Conservation (phyloP, 306 rosid species). For the Sphenostylis stenocarpa region DNA sequence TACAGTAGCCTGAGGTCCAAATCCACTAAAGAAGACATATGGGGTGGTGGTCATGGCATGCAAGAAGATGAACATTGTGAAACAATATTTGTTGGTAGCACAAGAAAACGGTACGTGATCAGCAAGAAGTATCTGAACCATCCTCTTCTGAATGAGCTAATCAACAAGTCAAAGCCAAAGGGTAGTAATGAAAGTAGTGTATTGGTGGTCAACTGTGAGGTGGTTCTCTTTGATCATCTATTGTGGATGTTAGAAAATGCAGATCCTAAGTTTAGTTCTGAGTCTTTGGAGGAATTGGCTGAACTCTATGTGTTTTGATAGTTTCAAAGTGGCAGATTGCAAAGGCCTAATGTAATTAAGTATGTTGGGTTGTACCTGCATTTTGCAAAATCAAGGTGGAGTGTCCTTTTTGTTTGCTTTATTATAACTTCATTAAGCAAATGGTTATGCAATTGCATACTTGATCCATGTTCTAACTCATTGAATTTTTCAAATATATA, state of each 20-base stretch:
- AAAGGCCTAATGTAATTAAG: background rate
- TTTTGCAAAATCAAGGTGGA: constrained; percentile 26
- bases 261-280: constrained; percentile 68
- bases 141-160: constrained; percentile 70
- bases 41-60: constrained; percentile 29
- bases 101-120: constrained; percentile 70
- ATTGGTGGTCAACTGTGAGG: constrained; percentile 73
- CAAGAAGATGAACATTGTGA: constrained; percentile 37
- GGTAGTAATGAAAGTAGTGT: constrained; percentile 27
- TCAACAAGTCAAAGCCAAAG: constrained; percentile 57
- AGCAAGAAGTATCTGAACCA: constrained; percentile 63
- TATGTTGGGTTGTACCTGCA: constrained; percentile 8
- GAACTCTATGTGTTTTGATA: constrained; percentile 70
- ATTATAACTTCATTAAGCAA: background rate
- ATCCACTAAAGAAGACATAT: constrained; percentile 55
- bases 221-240: constrained; percentile 87
- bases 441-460: constrained; percentile 9
- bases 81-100: constrained; percentile 73
- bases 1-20: constrained; percentile 74
- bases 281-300: constrained; percentile 83
- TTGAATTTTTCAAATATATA: background rate
- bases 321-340: background rate
- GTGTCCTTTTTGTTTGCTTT: background rate
- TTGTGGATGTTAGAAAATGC: constrained; percentile 90
- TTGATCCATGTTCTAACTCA: constrained; percentile 3